phyloP scores from a whole-genome alignment of 1,284 basidiomycete species.

The Vanrija sp. region DNA sequence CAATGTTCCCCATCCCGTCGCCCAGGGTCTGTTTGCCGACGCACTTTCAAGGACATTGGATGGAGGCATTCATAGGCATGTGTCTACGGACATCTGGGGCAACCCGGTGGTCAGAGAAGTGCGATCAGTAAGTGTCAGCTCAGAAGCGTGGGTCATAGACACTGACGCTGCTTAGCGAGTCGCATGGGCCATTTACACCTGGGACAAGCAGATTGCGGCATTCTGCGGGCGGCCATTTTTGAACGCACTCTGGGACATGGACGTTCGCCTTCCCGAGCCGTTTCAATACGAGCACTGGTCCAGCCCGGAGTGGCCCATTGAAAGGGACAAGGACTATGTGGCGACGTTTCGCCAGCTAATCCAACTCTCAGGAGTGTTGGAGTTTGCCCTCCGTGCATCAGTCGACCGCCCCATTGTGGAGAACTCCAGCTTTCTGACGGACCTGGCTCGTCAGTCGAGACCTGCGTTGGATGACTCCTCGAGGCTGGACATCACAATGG shows the following conservation, averaged over 20 bases:
- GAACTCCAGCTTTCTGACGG: slow-evolving; percentile 11
- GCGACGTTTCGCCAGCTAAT: slow-evolving; percentile 9
- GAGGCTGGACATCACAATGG: slow-evolving; percentile 8
- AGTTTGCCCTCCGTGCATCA: slow-evolving; percentile 10
- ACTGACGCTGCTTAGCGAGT: slow-evolving; percentile 4
- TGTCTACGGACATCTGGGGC: not conserved
- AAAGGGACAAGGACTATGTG: slow-evolving; percentile 1
- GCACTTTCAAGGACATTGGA: slow-evolving; percentile 8
- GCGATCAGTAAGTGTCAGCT: slow-evolving; percentile 1
- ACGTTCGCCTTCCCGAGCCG: slow-evolving; percentile 12
- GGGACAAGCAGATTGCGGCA: slow-evolving; percentile 16
- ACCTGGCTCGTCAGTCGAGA: slow-evolving; percentile 3
- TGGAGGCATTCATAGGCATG: slow-evolving; percentile 11
- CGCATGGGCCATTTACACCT: slow-evolving; percentile 12
- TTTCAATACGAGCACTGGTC: slow-evolving; percentile 1
- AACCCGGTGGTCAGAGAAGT: slow-evolving; percentile 8
- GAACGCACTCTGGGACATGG: slow-evolving; percentile 14
- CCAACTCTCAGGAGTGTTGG: slow-evolving; percentile 7
- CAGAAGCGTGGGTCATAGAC: not conserved
- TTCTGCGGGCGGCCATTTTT: slow-evolving; percentile 12
- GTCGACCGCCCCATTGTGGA: slow-evolving; percentile 6
- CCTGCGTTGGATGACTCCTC: slow-evolving; percentile 6
- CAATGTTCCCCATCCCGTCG: slow-evolving; percentile 19
- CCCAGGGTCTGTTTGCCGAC: slow-evolving; percentile 13
- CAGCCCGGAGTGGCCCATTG: not conserved